Percentiles rank a stretch among this genome's conserved stretches.
These are phyloP conservation scores for Xylaria digitata DNA, from an alignment of 2,329 filamentous ascomycete genomes.

Conservation along the genomic window DNA sequence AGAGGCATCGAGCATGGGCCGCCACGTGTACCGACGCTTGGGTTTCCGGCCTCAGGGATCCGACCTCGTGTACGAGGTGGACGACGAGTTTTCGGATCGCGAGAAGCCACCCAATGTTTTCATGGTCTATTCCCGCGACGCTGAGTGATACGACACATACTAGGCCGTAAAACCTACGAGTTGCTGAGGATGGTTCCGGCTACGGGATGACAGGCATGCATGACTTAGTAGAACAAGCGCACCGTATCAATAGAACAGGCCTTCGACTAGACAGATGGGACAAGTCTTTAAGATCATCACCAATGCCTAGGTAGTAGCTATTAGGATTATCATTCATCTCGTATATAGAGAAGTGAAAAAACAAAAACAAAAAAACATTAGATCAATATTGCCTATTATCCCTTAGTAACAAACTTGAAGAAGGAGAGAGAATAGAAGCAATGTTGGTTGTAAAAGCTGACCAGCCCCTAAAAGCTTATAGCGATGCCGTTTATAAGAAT, in stretches of 20 bases:
- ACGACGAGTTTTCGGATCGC: conserved; percentile 55
- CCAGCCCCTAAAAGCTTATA: no score
- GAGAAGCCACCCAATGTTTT: conserved; percentile 59
- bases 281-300: no score
- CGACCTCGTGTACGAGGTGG: conserved; percentile 58
- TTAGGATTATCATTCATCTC: background rate
- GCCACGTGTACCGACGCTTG: conserved; percentile 58
- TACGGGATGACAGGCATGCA: background rate
- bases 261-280: no score
- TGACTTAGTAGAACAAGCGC: background rate
- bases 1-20: conserved; percentile 61
- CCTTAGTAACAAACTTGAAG: no score
- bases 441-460: no score
- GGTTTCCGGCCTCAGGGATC: conserved; percentile 57
- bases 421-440: no score
- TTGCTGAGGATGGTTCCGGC: background rate
- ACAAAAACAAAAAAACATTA: no score
- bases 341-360: no score
- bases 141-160: conserved; percentile 4
- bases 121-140: conserved; percentile 54
- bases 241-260: background rate
- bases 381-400: no score
- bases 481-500: no score
- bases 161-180: background rate
- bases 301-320: background rate